These are phyloP conservation scores for Stenocarpella maydis DNA, from an alignment of 2,329 filamentous ascomycete genomes.

Conservation along the genomic window DNA sequence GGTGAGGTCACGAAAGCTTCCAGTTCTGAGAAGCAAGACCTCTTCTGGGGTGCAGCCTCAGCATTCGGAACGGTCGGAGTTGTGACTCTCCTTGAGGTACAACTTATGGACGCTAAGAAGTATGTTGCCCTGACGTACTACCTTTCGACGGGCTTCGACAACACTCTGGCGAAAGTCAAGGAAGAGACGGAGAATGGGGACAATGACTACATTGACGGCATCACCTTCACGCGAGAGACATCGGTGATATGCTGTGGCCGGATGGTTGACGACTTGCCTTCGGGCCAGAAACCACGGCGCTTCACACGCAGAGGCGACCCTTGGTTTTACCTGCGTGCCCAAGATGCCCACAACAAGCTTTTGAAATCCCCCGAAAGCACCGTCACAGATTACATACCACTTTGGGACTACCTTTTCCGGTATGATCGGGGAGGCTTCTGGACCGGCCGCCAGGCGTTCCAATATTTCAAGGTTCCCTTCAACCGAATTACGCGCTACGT, in stretches of 20 bases:
- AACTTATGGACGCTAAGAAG: slow-evolving; percentile 59
- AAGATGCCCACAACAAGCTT: slow-evolving; percentile 49
- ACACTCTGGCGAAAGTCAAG: slow-evolving; percentile 54
- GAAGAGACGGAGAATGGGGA: slow-evolving; percentile 42
- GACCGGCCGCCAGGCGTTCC: slow-evolving; percentile 69
- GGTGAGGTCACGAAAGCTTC: slow-evolving; percentile 62
- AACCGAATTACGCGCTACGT: slow-evolving; percentile 68
- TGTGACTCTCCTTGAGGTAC: slow-evolving; percentile 66
- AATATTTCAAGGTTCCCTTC: slow-evolving; percentile 71
- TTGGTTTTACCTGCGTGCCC: slow-evolving; percentile 78
- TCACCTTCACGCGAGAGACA: slow-evolving; percentile 64
- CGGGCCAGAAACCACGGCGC: slow-evolving; percentile 45
- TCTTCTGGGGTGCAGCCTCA: slow-evolving; percentile 67
- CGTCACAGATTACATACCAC: slow-evolving; percentile 56
- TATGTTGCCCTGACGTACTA: slow-evolving; percentile 66
- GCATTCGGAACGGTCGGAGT: slow-evolving; percentile 69
- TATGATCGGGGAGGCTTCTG: slow-evolving; percentile 77
- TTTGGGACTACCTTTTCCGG: slow-evolving; percentile 74
- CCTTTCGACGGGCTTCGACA: slow-evolving; percentile 50
- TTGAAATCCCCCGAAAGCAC: slow-evolving; percentile 36
- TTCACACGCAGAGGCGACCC: slow-evolving; percentile 70
- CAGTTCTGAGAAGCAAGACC: slow-evolving; percentile 54
- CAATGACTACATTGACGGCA: slow-evolving; percentile 74
- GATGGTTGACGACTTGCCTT: slow-evolving; percentile 57
- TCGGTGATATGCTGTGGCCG: slow-evolving; percentile 69